Conservation (phyloP, 176 grass and related monocot species). For the Rhynchospora pubera region DNA sequence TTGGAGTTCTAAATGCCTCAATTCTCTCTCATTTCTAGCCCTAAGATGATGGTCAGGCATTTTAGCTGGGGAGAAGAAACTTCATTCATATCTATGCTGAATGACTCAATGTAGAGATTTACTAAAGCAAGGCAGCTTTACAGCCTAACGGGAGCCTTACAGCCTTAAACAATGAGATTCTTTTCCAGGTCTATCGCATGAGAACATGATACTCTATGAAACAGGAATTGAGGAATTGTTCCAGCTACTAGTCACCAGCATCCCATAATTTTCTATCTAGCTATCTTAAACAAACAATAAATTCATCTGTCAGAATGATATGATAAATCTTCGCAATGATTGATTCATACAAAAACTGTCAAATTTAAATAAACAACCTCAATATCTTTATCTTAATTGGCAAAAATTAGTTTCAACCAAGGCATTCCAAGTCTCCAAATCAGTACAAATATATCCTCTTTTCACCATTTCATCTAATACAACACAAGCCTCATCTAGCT, state of each 20-base stretch:
- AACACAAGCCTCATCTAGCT: slow-evolving; percentile 37
- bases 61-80: too few species aligned
- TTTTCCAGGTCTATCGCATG: too few species aligned
- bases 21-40: too few species aligned
- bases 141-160: too few species aligned
- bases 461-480: slow-evolving; percentile 55
- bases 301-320: not conserved
- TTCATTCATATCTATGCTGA: too few species aligned
- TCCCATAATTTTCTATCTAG: not conserved
- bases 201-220: not conserved
- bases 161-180: not conserved
- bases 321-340: not conserved
- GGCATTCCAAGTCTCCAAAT: slow-evolving; percentile 18
- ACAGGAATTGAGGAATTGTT: not conserved
- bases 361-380: not conserved
- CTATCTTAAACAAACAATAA: not conserved
- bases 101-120: too few species aligned
- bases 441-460: slow-evolving; percentile 3
- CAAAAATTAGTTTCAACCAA: slow-evolving; percentile 1
- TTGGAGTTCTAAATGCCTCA: too few species aligned
- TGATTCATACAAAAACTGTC: not conserved
- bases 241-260: not conserved
- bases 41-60: too few species aligned
- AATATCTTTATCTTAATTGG: not conserved
- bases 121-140: too few species aligned